A percentile compares a stretch with the other conserved stretches of the same genome.
Evolutionary conservation across 1,284 basidiomycete genomes (phyloP).

Genomic region (Peniophora sp.): DNA sequence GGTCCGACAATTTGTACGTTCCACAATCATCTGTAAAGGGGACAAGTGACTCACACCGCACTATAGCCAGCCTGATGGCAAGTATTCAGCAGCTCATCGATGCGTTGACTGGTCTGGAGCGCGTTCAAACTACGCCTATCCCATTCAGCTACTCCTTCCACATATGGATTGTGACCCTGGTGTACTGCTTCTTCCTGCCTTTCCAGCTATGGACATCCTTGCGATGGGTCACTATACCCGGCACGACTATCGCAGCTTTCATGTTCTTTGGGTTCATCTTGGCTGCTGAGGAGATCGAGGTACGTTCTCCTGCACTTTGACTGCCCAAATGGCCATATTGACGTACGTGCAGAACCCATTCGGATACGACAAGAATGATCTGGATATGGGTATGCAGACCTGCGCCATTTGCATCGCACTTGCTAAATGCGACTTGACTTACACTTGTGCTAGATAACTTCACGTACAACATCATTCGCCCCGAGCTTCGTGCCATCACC

Average conservation of each 20-base stretch:
- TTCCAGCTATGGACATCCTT: conserved; percentile 61
- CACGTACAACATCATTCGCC: conserved; percentile 57
- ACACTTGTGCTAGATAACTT: conserved; percentile 61
- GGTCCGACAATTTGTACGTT: neutral
- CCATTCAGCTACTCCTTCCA: conserved; percentile 68
- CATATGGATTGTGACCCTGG: conserved; percentile 51
- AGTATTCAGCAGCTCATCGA: conserved; percentile 56
- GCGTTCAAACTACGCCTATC: conserved; percentile 74
- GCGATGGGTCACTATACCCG: conserved; percentile 61
- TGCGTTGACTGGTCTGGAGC: conserved; percentile 62
- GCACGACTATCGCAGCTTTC: conserved; percentile 41
- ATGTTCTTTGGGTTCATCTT: conserved; percentile 66
- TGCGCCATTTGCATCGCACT: too few relatives aligned
- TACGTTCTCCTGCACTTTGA: conserved; percentile 24
- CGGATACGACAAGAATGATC: conserved; percentile 61
- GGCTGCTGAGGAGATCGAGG: conserved; percentile 65
- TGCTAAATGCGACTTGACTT: too few relatives aligned
- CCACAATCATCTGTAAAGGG: neutral
- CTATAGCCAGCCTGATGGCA: conserved; percentile 43
- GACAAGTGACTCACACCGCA: neutral
- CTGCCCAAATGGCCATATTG: conserved; percentile 8
- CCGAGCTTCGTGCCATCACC: conserved; percentile 48
- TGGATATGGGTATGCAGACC: conserved; percentile 23
- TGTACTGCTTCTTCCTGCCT: conserved; percentile 56
- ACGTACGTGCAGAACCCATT: neutral